Evolutionary conservation across 2,329 filamentous ascomycete species (phyloP).

Genomic region (Diplodia intermedia): DNA sequence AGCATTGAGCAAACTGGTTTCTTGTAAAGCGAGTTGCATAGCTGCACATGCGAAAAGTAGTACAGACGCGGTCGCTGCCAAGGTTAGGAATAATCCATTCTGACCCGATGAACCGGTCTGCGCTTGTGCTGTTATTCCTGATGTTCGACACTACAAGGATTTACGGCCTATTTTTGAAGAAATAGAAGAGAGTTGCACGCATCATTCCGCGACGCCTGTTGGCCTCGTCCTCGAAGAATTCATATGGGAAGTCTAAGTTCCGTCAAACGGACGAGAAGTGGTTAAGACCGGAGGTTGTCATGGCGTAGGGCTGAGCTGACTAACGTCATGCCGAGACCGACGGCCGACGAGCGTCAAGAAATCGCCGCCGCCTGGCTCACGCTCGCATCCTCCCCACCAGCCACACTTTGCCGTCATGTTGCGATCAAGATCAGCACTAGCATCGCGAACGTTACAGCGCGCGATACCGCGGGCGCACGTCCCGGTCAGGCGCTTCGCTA

Average conservation of each 20-base stretch:
- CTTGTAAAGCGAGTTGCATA: constrained; percentile 19
- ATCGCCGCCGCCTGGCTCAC: constrained; percentile 19
- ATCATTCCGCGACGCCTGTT: no score
- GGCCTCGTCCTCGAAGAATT: neutral
- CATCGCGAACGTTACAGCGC: constrained; percentile 22
- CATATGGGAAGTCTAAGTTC: neutral
- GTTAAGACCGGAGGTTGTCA: neutral
- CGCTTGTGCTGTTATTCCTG: neutral
- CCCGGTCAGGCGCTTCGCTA: constrained; percentile 40
- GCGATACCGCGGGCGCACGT: neutral
- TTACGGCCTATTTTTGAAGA: neutral
- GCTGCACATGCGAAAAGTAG: constrained; percentile 18
- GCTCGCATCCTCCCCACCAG: neutral
- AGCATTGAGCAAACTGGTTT: neutral
- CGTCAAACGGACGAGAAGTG: neutral
- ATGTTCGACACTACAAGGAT: neutral
- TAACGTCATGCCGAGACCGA: constrained; percentile 32
- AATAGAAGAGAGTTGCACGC: neutral
- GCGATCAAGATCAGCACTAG: constrained; percentile 21
- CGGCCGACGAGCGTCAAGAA: constrained; percentile 28
- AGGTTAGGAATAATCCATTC: constrained; percentile 14
- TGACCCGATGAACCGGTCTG: neutral
- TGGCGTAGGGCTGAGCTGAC: constrained; percentile 27
- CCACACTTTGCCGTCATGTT: constrained; percentile 23
- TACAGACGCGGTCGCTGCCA: constrained; percentile 17